These are phyloP conservation scores for Sclerotiophoma versabilis DNA, from an alignment of 2,329 filamentous ascomycete genomes.

Conservation along the genomic window DNA sequence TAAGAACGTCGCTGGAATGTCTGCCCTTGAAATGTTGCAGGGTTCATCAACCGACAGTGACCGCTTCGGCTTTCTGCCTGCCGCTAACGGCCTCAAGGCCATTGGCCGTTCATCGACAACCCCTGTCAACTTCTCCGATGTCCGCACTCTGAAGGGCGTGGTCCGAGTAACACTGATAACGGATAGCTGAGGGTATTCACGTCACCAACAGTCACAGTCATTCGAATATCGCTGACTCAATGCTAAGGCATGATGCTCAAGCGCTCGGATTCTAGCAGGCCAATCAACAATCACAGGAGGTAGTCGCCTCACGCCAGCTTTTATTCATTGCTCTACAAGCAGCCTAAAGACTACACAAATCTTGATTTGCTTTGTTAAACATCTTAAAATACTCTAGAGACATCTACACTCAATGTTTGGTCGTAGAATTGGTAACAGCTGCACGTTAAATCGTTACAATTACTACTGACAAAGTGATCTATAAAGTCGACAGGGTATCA, in stretches of 20 bases:
- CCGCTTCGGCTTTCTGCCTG: conserved; percentile 26
- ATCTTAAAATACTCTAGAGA: no score
- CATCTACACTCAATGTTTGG: no score
- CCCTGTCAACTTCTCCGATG: conserved; percentile 3
- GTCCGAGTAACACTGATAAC: conserved; percentile 13
- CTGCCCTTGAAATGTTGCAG: conserved; percentile 29
- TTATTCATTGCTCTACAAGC: no score
- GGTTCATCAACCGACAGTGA: conserved; percentile 36
- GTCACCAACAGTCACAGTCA: conserved; percentile 4
- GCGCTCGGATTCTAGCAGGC: no score
- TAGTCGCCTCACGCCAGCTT: no score
- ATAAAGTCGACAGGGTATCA: no score
- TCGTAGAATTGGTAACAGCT: no score
- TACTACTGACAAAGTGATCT: not conserved
- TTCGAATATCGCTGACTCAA: not conserved
- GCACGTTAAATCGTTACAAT: no score
- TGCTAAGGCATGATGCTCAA: no score
- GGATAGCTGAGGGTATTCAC: conserved; percentile 40
- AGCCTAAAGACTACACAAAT: no score
- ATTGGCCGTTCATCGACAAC: conserved; percentile 7
- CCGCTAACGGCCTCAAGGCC: conserved; percentile 15
- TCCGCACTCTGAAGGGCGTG: conserved; percentile 21
- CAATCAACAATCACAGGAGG: no score
- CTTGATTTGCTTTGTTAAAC: no score
- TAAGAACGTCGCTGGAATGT: conserved; percentile 18